Conservation (phyloP, 306 rosid species). For the Vachellia pachyceras region DNA sequence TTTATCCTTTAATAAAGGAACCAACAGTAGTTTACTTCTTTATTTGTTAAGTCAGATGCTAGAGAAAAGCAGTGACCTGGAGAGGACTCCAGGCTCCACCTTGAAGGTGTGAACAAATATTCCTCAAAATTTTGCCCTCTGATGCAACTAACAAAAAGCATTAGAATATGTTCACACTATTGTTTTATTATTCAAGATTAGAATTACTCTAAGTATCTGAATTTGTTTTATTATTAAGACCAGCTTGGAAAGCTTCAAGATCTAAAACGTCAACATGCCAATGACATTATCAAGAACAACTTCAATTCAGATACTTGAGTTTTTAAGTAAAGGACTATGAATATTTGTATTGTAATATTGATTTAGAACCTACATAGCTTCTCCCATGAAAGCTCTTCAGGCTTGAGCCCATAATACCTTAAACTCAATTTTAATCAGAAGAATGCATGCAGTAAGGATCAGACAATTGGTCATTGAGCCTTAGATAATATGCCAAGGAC, state of each 20-base stretch:
- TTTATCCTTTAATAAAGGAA: conserved; percentile 25
- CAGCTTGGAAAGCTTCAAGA: not conserved
- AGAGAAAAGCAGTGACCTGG: conserved; percentile 3
- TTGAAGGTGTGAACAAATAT: conserved; percentile 28
- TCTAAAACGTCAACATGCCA: not conserved
- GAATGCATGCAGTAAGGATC: not conserved
- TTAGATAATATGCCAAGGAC: not conserved
- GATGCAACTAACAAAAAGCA: conserved; percentile 7
- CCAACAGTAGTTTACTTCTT: not conserved
- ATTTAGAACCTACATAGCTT: not conserved
- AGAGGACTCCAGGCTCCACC: conserved; percentile 29
- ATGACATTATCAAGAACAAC: not conserved
- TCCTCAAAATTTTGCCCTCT: conserved; percentile 8
- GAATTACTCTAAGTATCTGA: not conserved
- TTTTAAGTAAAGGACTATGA: not conserved
- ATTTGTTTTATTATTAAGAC: not conserved
- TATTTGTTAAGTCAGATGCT: conserved; percentile 13
- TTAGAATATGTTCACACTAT: conserved; percentile 5
- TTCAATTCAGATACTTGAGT: not conserved
- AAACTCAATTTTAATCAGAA: not conserved
- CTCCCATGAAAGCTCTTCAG: not conserved
- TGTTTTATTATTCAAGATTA: conserved; percentile 19
- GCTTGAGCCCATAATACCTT: not conserved
- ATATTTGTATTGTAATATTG: not conserved
- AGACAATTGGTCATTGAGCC: not conserved